Base-by-base conservation (phyloP, 2,329 filamentous ascomycete species). In the Aspergillus cejpii region DNA sequence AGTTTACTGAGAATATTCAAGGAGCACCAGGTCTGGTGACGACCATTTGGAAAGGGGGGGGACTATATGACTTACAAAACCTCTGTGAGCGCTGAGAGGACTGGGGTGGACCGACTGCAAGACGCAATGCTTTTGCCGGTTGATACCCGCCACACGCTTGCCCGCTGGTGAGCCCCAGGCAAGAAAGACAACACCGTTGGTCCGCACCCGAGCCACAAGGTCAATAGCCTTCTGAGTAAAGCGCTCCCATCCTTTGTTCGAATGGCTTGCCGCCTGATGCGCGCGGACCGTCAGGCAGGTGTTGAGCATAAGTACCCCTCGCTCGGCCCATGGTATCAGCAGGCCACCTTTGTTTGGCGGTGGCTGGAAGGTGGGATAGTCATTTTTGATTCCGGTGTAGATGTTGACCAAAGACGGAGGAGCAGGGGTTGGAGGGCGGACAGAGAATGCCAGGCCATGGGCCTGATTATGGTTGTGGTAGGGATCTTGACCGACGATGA, bases 391-490 rank as follows among this genome's bases (percentile, higher is more conserved):
- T 8, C 83, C 85, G 34, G 77, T 89, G 74, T 94, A 98, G 72
- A 98, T 96, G 71, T 98, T 98, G 58, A 81, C 80, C 12, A 98
- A 81, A 1, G 88, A 95, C 0, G 91, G 90, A 0, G 92, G 92
- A 1, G 91, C 88, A 3, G 80, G 80, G 0, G 88, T 94, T 0
- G 92, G 92, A 2, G 91, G 84, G 7, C 87, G 86, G 44, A 97
- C 90, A 38, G 88, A 95, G 76, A 98, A 98, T 64, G 87, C 91
- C 47, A 98, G 82, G 34, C 92, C 92, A 67, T 97, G 92, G 40
- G 92, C 92, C 74, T 98, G 92, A 67, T 94, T 94, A 65, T 81
- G 67, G 65, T 94, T 94, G 73, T 98, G 92, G 68, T 98, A 98
- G 2, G 92, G 92, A 65, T 98, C 92, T 72, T 98, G 92, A 53